phyloP scores from a whole-genome alignment of 2,329 filamentous ascomycete species.

The Aspergillus amoenus region DNA sequence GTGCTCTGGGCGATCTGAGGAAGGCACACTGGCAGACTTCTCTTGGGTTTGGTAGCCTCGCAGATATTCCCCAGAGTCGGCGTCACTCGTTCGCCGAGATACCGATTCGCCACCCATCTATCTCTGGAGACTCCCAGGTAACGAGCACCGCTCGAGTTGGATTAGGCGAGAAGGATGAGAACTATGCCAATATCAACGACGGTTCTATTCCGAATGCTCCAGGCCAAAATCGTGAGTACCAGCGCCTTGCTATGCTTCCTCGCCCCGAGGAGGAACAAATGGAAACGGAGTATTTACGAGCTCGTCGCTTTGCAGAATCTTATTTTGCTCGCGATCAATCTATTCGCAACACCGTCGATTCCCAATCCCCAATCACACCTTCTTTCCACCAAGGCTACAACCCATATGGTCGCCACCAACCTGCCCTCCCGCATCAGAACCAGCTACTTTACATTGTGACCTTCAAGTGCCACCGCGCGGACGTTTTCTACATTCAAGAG shows the following conservation, averaged over 20 bases:
- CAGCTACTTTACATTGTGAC: slow-evolving; percentile 72
- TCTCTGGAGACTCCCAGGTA: slow-evolving; percentile 36
- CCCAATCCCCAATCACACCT: slow-evolving; percentile 33
- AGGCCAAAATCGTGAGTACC: slow-evolving; percentile 45
- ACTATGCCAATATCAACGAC: slow-evolving; percentile 37
- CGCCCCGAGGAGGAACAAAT: slow-evolving; percentile 30
- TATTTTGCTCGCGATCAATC: slow-evolving; percentile 45
- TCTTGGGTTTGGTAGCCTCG: slow-evolving; percentile 47
- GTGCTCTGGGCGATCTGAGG: slow-evolving; percentile 45
- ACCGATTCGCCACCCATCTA: slow-evolving; percentile 47
- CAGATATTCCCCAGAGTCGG: slow-evolving; percentile 50
- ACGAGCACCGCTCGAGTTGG: slow-evolving; percentile 21
- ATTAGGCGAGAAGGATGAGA: slow-evolving; percentile 38
- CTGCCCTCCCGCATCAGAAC: slow-evolving; percentile 40
- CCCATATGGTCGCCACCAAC: slow-evolving; percentile 39
- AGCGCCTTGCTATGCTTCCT: slow-evolving; percentile 34
- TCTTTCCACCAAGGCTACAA: slow-evolving; percentile 42
- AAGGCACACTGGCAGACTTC: slow-evolving; percentile 53
- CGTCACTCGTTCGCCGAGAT: slow-evolving; percentile 54
- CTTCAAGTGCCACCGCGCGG: slow-evolving; percentile 93
- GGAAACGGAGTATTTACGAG: slow-evolving; percentile 40
- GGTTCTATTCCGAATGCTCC: slow-evolving; percentile 36
- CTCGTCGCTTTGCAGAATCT: slow-evolving; percentile 41
- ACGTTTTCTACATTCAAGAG: slow-evolving; percentile 96
- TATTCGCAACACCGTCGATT: slow-evolving; percentile 32